Base-by-base conservation (phyloP, 345 rosid species). In the Arabidopsis suecica region DNA sequence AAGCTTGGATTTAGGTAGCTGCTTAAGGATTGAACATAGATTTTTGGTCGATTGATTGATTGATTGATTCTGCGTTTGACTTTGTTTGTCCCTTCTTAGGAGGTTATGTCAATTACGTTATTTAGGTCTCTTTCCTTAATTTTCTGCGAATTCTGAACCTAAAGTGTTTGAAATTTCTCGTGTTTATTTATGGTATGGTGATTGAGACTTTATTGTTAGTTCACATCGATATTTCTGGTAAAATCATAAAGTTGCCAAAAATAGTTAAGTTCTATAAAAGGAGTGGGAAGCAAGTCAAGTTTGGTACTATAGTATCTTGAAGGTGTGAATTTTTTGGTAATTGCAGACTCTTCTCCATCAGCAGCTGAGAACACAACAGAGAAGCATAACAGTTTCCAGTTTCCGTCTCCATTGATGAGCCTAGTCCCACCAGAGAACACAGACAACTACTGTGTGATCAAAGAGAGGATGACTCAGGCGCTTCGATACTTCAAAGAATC, bases 381-480 rank as follows among this genome's bases (percentile, higher is more conserved):
- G 59, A 83, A 80, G 54, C 83, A 77, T 9, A 80, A 79, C 61
- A 66, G 44, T 12, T 80, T 81, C 77, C 84, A 76, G 54, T 73
- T 82, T 69, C 84, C 91, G 36, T 82, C 93, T 57, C 93, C 94
- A 13, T 56, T 86, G 78, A 72, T 69, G 70, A 94, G 86, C 60
- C 56, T 82, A 71, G 68, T 80, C 68, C 90, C 91, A 6, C 56
- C 79, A 11, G 92, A 87, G 57, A 87, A 81, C 73, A 62, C 85
- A 4, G 97, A 91, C 80, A 85, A 80, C 34, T 84, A 81, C 69
- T 88, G 84, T 54, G 60, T 88, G 30, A 91, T 89, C 60, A 91
- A 89, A 78, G 96, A 93, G 89, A 88, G 90, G 83, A 91, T 93
- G 91, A 82, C 94, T 33, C 94, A 83, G 71, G 98, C 97, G 34